Conservation (phyloP, 768 basidiomycete species). For the Mycena alexandri region DNA sequence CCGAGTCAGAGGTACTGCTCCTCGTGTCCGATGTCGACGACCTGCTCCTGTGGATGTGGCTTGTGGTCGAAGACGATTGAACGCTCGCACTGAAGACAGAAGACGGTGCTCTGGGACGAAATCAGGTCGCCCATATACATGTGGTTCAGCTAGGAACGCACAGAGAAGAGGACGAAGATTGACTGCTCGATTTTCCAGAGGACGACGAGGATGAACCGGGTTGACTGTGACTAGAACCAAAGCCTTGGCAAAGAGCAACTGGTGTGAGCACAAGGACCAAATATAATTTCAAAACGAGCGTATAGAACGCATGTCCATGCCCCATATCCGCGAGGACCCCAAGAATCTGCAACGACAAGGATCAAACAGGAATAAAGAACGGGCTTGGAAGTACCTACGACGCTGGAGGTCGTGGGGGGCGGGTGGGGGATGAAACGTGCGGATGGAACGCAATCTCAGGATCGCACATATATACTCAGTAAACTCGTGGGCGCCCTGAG, state of each 20-base stretch:
- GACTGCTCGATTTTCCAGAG: not conserved
- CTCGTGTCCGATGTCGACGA: not conserved
- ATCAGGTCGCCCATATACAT: not conserved
- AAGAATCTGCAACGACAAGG: not conserved
- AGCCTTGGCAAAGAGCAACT: constrained; percentile 8
- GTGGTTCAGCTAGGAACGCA: not conserved
- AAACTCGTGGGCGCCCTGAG: too few species aligned
- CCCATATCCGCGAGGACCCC: constrained; percentile 20
- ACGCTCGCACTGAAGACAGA: not conserved
- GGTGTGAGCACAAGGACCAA: constrained; percentile 9
- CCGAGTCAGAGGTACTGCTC: not conserved
- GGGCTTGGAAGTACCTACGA: not conserved
- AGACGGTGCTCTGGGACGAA: not conserved
- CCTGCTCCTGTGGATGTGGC: too few species aligned
- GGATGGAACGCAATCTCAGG: too few species aligned
- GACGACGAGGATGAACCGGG: not conserved
- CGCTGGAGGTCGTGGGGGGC: too few species aligned
- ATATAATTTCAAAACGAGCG: constrained; percentile 23
- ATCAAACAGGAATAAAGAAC: not conserved
- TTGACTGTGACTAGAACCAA: not conserved
- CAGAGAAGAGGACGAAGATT: not conserved
- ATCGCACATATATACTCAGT: too few species aligned
- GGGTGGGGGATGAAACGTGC: too few species aligned
- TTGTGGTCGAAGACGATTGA: too few species aligned
- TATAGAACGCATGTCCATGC: constrained; percentile 16